phyloP scores from a whole-genome alignment of 441 rosid species.

The Syzygium malaccense region DNA sequence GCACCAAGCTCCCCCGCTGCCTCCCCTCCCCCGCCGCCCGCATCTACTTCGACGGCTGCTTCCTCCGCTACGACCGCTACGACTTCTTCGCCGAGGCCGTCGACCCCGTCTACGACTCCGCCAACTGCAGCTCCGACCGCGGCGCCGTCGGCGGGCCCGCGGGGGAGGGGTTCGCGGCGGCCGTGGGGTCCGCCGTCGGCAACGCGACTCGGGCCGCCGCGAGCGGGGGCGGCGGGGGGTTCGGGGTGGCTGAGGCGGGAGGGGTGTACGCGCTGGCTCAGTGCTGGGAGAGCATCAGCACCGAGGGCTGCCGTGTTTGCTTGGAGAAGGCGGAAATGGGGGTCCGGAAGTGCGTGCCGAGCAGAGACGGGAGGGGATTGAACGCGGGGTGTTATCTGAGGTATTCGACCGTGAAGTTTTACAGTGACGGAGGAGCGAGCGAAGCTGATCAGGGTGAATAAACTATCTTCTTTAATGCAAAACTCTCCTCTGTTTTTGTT shows the following conservation, averaged over 20 bases:
- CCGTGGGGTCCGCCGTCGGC: conserved; percentile 34
- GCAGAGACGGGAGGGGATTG: conserved; percentile 63
- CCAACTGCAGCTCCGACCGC: conserved; percentile 28
- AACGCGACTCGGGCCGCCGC: conserved; percentile 49
- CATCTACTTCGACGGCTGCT: conserved; percentile 80
- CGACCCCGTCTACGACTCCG: conserved; percentile 24
- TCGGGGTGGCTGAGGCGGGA: conserved; percentile 28
- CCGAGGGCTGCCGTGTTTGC: conserved; percentile 40
- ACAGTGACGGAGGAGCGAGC: conserved; percentile 8
- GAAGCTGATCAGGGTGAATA: conserved; percentile 23
- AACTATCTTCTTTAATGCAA: background rate
- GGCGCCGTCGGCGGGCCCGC: background rate
- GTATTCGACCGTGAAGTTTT: conserved; percentile 55
- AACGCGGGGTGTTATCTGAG: conserved; percentile 69
- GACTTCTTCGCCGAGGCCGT: conserved; percentile 45
- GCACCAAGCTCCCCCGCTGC: conserved; percentile 72
- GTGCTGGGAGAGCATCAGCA: conserved; percentile 64
- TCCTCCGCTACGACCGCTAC: conserved; percentile 64
- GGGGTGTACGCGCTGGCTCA: conserved; percentile 66
- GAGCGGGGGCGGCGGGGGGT: conserved; percentile 25
- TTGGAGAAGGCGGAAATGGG: conserved; percentile 44
- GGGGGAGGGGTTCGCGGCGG: background rate
- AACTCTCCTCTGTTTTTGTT: background rate
- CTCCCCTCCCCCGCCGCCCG: conserved; percentile 54
- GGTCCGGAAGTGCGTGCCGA: conserved; percentile 33